phyloP scores from a whole-genome alignment of 148 eudicot genomes.

The Rhododendron ferrugineum region DNA sequence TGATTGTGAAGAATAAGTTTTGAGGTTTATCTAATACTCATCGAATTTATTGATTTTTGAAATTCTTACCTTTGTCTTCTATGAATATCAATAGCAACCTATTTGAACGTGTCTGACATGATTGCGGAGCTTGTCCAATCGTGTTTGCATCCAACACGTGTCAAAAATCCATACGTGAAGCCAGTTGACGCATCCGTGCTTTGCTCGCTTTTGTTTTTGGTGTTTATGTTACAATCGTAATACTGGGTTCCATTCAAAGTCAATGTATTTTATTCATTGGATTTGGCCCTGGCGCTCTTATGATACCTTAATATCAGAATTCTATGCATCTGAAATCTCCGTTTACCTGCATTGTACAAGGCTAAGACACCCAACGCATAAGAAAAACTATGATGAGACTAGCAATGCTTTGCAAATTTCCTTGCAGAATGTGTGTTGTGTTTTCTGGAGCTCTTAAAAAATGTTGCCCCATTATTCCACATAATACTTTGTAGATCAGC shows the following conservation, averaged over 20 bases:
- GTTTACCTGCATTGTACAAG: neutral
- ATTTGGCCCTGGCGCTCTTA: neutral
- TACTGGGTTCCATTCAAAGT: neutral
- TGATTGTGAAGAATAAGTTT: neutral
- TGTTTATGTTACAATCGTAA: neutral
- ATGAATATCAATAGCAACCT: neutral
- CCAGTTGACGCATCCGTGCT: neutral
- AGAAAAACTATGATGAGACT: neutral
- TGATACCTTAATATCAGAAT: neutral
- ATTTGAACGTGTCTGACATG: neutral
- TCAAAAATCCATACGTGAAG: neutral
- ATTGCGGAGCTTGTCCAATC: neutral
- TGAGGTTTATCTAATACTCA: neutral
- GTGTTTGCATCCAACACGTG: neutral
- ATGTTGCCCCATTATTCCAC: no score
- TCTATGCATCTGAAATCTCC: neutral
- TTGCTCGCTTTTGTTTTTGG: neutral
- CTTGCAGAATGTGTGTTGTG: no score
- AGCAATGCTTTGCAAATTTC: no score
- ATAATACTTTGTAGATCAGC: no score
- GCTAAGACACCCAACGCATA: neutral
- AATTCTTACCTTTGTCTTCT: neutral
- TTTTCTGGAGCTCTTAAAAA: no score
- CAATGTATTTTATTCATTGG: neutral
- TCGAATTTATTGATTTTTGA: neutral